These are phyloP conservation scores for Microbotryomycetes sp. DNA, from an alignment of 1,284 basidiomycete genomes.

Conservation along the genomic window DNA sequence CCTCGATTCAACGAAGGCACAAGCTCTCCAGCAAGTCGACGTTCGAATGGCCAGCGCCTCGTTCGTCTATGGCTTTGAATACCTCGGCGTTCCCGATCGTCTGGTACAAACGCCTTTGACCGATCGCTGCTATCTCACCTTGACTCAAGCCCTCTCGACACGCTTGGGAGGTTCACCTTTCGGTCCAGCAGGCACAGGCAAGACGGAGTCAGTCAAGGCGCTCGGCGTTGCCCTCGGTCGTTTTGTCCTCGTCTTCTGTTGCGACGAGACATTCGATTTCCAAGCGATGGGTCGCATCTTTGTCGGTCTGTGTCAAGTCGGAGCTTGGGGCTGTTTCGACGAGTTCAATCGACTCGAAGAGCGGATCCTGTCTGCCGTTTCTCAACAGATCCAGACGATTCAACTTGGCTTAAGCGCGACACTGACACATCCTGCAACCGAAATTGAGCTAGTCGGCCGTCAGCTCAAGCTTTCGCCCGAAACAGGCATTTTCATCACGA, in stretches of 20 bases:
- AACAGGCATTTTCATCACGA: constrained; percentile 57
- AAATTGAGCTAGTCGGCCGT: constrained; percentile 96
- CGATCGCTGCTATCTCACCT: constrained; percentile 91
- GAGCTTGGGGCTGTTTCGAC: constrained; percentile 98
- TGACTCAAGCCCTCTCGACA: constrained; percentile 91
- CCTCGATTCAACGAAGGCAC: constrained; percentile 61
- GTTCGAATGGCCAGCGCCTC: constrained; percentile 84
- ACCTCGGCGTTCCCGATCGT: constrained; percentile 91
- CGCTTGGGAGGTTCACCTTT: constrained; percentile 96
- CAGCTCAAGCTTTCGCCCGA: constrained; percentile 86
- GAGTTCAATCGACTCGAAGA: constrained; percentile 86
- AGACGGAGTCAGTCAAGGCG: constrained; percentile 99
- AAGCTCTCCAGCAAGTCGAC: constrained; percentile 62
- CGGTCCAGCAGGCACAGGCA: constrained; percentile 96
- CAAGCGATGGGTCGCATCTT: constrained; percentile 99
- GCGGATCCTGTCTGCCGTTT: constrained; percentile 93
- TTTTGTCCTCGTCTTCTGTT: constrained; percentile 98
- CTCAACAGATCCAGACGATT: constrained; percentile 97
- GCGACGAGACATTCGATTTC: constrained; percentile 99
- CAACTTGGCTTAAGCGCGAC: constrained; percentile 85
- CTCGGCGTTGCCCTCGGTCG: constrained; percentile 94
- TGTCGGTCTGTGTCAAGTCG: constrained; percentile 95
- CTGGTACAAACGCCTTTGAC: constrained; percentile 98
- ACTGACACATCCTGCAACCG: constrained; percentile 71
- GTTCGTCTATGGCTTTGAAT: constrained; percentile 98